Evolutionary conservation across 176 grass and related monocot genomes (phyloP), one percentile per base, ranked within the genome.

Genomic region (Microstegium vimineum): DNA sequence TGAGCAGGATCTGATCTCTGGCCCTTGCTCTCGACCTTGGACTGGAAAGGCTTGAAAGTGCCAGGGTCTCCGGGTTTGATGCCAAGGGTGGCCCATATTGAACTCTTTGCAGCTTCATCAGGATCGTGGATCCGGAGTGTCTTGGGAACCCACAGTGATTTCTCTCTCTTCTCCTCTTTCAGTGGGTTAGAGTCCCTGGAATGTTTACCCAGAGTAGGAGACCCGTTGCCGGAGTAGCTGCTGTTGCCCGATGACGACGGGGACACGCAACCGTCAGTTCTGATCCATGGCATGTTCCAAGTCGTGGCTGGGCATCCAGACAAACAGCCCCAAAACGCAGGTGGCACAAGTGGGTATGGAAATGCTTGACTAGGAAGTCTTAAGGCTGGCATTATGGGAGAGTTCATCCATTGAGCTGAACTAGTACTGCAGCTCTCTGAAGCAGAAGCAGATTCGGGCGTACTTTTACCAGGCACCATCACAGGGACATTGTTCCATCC

Each of bases 71-170:
- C 95, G 61, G 90, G 92, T 75, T 98, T 98, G 38, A 98, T 94
- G 33, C 95, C 95, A 1, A 98, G 90, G 30, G 95, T 98, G 25
- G 90, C 81, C 95, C 95, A 98, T 74, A 98, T 94, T 15, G 95
- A 98, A 72, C 95, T 98, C 81, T 93, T 98, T 6, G 95, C 95
- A 36, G 95, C 95, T 33, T 98, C 95, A 4, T 91, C 88, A 30
- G 95, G 95, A 56, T 98, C 95, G 27, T 98, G 92, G 17, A 98
- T 94, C 41, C 95, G 84, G 54, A 98, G 88, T 1, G 95, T 94
- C 71, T 98, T 98, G 22, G 95, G 95, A 82, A 91, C 81, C 95
- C 95, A 98, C 27, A 94, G 57, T 65, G 88, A 93, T 74, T 86
- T 98, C 75, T 98, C 88, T 35, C 71, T 65, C 33, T 86, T 66